Evolutionary conservation across 371 early-diverging fungal genomes (phyloP).

Genomic region (Mucor plumbeus): DNA sequence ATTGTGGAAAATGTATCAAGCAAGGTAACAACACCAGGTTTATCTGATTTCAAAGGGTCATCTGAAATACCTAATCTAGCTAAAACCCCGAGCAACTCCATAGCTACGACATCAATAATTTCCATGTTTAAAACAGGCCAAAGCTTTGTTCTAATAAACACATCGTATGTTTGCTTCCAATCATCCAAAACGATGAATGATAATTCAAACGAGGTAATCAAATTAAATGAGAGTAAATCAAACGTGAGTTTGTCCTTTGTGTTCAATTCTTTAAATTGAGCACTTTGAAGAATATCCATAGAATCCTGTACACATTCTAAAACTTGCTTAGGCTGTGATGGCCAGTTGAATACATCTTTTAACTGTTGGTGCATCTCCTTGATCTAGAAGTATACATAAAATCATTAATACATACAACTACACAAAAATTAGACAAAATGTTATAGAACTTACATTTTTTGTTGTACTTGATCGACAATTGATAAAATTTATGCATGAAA

Average conservation of each 20-base stretch:
- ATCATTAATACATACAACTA: background rate
- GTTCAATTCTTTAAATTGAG: background rate
- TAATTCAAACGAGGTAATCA: background rate
- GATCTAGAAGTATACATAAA: background rate
- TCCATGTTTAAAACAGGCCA: background rate
- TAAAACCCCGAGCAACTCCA: background rate
- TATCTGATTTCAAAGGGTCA: background rate
- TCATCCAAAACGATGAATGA: background rate
- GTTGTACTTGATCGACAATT: background rate
- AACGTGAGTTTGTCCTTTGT: background rate
- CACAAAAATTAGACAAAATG: background rate
- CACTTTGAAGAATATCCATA: background rate
- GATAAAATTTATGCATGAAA: background rate
- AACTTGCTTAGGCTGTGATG: background rate
- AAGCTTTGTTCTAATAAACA: background rate
- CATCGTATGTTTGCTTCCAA: slow-evolving; percentile 4
- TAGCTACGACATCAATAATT: background rate
- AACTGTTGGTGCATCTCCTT: background rate
- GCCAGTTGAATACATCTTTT: background rate
- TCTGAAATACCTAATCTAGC: background rate
- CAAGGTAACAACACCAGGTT: background rate
- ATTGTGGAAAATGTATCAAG: slow-evolving; percentile 3
- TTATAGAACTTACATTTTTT: background rate
- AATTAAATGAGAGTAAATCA: background rate
- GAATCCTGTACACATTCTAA: background rate